Percentiles rank a stretch among this genome's conserved stretches.
Conservation (phyloP, 2,329 filamentous ascomycete species). For the Nakataea oryzae region DNA sequence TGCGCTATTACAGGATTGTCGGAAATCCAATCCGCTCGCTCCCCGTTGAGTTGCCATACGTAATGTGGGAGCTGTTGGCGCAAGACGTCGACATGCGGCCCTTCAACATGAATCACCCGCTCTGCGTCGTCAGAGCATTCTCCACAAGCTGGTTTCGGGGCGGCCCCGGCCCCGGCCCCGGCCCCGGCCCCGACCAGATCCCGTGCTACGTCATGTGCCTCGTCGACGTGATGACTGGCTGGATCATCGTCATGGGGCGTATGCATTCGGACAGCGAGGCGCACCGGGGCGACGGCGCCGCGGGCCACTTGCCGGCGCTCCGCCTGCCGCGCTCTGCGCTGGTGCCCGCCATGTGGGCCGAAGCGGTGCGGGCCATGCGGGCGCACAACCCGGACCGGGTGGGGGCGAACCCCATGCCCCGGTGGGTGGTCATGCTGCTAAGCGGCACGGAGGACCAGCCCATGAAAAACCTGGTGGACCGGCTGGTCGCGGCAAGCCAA, state of each 20-base stretch:
- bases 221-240: neutral
- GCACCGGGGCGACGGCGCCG: neutral
- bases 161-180: too few relatives aligned
- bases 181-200: neutral
- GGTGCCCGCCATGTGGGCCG: neutral
- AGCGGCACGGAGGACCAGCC: neutral
- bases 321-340: neutral
- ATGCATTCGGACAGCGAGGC: neutral
- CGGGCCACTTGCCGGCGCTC: neutral
- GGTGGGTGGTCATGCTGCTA: neutral
- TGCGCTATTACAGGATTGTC: neutral
- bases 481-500: neutral
- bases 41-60: neutral
- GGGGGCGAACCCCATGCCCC: too few relatives aligned
- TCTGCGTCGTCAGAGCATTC: neutral
- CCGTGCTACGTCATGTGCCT: neutral
- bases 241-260: neutral
- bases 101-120: neutral
- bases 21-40: neutral
- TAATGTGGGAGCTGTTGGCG: neutral
- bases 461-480: neutral
- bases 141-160: neutral
- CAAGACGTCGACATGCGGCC: too few relatives aligned
- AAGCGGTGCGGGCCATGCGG: too few relatives aligned
- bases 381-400: too few relatives aligned